These are phyloP conservation scores for Neofusicoccum sp. DNA, from an alignment of 2,329 filamentous ascomycete species.

Conservation along the genomic window DNA sequence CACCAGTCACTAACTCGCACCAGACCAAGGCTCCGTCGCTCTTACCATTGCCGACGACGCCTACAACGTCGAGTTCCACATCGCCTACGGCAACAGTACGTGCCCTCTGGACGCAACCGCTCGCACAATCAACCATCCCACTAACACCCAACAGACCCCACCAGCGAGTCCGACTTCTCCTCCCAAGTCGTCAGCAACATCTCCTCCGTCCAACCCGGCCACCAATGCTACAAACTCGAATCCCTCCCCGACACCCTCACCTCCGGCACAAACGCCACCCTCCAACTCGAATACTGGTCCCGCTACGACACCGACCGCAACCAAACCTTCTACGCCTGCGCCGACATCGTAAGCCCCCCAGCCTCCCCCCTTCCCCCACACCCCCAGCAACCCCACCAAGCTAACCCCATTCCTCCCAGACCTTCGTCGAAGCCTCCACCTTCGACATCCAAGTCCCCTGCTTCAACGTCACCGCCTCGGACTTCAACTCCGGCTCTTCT, in stretches of 20 bases:
- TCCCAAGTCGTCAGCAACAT: conserved; percentile 35
- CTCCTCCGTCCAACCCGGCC: conserved; percentile 42
- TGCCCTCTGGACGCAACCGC: not conserved
- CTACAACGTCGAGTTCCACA: conserved; percentile 53
- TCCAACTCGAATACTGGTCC: conserved; percentile 46
- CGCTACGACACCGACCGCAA: conserved; percentile 40
- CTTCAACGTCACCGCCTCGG: conserved; percentile 46
- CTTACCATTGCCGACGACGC: conserved; percentile 59
- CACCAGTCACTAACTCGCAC: not conserved
- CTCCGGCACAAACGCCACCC: conserved; percentile 45
- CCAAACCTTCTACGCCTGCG: conserved; percentile 48
- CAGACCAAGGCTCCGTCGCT: conserved; percentile 55
- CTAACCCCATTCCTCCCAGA: conserved; percentile 22
- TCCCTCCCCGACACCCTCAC: conserved; percentile 36
- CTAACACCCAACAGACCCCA: conserved; percentile 37
- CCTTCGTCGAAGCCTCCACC: conserved; percentile 39
- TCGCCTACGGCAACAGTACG: conserved; percentile 54
- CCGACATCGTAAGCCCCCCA: conserved; percentile 35
- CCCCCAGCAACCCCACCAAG: not conserved
- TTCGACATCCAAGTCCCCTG: conserved; percentile 45
- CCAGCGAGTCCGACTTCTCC: conserved; percentile 40
- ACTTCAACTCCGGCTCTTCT: conserved; percentile 26
- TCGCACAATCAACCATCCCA: conserved; percentile 5
- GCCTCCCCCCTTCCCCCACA: conserved; percentile 21
- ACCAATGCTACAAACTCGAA: conserved; percentile 35